phyloP scores from a whole-genome alignment of 352 stramenopile genomes.

The Peronosclerospora sorghi region DNA sequence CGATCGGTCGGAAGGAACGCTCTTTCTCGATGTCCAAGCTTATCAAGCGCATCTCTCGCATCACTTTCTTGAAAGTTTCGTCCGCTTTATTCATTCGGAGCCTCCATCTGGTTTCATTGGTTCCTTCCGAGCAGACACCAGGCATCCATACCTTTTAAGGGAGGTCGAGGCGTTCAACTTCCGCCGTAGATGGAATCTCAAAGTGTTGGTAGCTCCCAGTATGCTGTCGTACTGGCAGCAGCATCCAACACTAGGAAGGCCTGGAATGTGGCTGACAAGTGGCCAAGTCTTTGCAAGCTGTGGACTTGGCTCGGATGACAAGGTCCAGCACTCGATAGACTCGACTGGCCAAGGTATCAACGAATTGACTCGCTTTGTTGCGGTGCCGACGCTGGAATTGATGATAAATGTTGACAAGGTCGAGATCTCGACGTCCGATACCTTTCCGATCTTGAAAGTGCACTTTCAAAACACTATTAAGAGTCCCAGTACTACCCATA shows the following conservation, averaged over 20 bases:
- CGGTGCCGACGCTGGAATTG: constrained; percentile 25
- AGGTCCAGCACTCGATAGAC: constrained; percentile 11
- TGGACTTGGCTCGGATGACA: constrained; percentile 22
- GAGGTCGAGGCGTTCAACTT: constrained; percentile 8
- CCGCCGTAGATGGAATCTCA: constrained; percentile 25
- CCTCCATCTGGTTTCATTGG: constrained; percentile 6
- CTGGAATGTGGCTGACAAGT: constrained; percentile 36
- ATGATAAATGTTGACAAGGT: constrained; percentile 63
- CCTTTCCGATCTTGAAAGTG: constrained; percentile 27
- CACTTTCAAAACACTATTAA: constrained; percentile 28
- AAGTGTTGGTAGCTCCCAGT: constrained; percentile 58
- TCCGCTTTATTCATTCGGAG: constrained; percentile 16
- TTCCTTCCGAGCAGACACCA: background rate
- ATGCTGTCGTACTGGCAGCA: constrained; percentile 48
- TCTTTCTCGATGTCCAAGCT: constrained; percentile 64
- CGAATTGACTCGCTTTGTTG: constrained; percentile 35
- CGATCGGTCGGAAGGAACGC: constrained; percentile 19
- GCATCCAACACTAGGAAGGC: constrained; percentile 6
- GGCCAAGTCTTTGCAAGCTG: constrained; percentile 58
- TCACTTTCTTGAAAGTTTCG: constrained; percentile 29
- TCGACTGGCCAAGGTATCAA: constrained; percentile 14
- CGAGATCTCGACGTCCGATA: constrained; percentile 30
- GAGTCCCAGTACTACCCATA: constrained; percentile 25
- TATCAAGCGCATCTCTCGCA: constrained; percentile 57
- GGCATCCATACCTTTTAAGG: background rate